Conservation (phyloP, 108 stramenopile genomes). For the Conticribra weissflogii region DNA sequence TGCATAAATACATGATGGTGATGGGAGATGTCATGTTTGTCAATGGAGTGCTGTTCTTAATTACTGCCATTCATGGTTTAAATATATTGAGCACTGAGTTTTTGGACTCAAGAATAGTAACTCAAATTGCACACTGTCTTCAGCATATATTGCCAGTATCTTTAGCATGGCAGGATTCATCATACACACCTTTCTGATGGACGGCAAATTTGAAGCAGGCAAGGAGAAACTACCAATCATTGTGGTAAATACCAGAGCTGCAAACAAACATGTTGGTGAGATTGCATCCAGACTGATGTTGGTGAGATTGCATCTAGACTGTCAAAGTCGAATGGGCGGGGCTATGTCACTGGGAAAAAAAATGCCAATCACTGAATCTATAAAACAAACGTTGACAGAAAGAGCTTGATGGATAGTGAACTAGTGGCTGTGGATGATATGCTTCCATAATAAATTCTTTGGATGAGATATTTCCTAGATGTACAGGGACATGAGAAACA, state of each 20-base stretch:
- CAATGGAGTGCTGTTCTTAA: slow-evolving; percentile 4
- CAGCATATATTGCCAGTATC: background rate
- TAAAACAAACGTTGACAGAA: too few species aligned
- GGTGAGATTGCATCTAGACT: too few species aligned
- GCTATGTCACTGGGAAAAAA: too few species aligned
- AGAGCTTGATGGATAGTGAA: too few species aligned
- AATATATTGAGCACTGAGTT: background rate
- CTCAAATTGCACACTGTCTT: background rate
- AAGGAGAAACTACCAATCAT: background rate
- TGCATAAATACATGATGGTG: background rate
- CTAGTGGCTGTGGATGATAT: too few species aligned
- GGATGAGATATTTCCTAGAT: too few species aligned
- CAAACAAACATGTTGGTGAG: slow-evolving; percentile 25
- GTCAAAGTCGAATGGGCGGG: too few species aligned
- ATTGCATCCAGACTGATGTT: too few species aligned
- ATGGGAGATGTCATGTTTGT: slow-evolving; percentile 21
- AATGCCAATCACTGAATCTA: too few species aligned
- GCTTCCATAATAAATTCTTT: too few species aligned
- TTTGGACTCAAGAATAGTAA: background rate
- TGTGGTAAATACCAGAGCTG: slow-evolving; percentile 26
- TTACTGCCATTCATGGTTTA: background rate
- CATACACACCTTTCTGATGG: background rate
- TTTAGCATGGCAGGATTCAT: slow-evolving; percentile 23
- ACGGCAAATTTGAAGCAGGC: slow-evolving; percentile 21
- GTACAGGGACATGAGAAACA: too few species aligned